Base-by-base conservation (phyloP, 2,329 filamentous ascomycete genomes). In the Diaporthe helianthi region DNA sequence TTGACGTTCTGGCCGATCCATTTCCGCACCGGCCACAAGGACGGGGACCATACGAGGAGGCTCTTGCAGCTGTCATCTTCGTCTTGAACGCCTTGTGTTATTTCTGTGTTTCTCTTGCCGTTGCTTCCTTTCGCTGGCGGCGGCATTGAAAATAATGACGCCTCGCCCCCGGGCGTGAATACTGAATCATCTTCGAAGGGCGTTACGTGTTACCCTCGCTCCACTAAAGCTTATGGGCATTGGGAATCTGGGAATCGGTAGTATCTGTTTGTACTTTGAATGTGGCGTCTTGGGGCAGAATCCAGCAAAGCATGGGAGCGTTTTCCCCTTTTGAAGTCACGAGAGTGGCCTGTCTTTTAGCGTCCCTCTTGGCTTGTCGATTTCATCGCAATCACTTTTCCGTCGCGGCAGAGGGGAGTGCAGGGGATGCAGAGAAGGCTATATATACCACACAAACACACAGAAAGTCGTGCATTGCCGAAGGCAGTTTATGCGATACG, bases 1-100 rank as follows among this genome's bases (percentile, higher is more conserved):
- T 53, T 71, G 70, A 69, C 65, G 15, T 71, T 71, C 54, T 71
- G 70, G 70, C 70, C 70, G 22, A 69, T 69, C 41, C 63, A 67
- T 41, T 68, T 68, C 31, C 49, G 55, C 55, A 54, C 44, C 44
- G 68, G 49, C 65, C 19, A 64, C 24, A 58, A 70, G 68, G 24
- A 52, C 26, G 66, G 33, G 49, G 41, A 22, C 38, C 60, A 38
- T 24, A 52, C 64, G 36, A 75, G 65, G 44, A 75, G 68, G 47
- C 49, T 68, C 31, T 26, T 72, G 52, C 64, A 67, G 44, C 38
- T 72, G 41, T 61, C 67, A 22, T 64, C 68, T 19, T 71, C 70
- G 29, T 63, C 67, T 4, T 71, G 51, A 71, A 12, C 26, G 10
- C 13, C 52, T 22, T 24, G 19, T 38, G n/a, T n/a, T 22, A 19